Conservation (phyloP, 345 rosid species). For the Pistacia vera region DNA sequence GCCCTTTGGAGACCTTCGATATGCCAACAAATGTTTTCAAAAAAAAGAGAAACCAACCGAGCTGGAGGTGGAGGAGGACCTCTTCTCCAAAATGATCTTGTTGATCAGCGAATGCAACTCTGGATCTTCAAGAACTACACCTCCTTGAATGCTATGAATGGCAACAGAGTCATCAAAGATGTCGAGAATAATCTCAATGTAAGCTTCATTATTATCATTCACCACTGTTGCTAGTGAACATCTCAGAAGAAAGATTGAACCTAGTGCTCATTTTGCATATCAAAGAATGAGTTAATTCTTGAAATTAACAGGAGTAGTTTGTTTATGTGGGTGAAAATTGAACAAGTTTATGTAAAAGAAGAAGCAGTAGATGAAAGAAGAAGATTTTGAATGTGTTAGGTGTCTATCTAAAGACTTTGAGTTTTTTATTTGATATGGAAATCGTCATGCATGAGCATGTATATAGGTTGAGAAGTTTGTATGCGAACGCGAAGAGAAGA, state of each 20-base stretch:
- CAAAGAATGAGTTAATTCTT: no score
- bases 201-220: slow-evolving; percentile 22
- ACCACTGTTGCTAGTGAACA: not conserved
- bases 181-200: slow-evolving; percentile 85
- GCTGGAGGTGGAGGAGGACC: slow-evolving; percentile 21
- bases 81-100: slow-evolving; percentile 55
- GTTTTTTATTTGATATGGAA: not conserved
- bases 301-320: no score
- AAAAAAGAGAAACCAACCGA: slow-evolving; percentile 49
- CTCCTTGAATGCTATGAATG: slow-evolving; percentile 71
- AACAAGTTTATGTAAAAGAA: no score
- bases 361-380: no score
- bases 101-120: slow-evolving; percentile 67
- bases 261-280: no score
- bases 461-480: no score
- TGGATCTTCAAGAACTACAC: slow-evolving; percentile 49
- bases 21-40: slow-evolving; percentile 60
- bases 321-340: slow-evolving; percentile 30
- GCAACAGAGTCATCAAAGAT: slow-evolving; percentile 78
- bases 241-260: slow-evolving; percentile 46
- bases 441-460: not conserved
- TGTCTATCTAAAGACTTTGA: no score
- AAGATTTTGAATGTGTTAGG: no score
- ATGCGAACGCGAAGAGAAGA: no score
- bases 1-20: slow-evolving; percentile 46